Evolutionary conservation across 805 yeast species (phyloP), one percentile per base, ranked within the genome.

Genomic region (Cyberlindnera xylosilytica): DNA sequence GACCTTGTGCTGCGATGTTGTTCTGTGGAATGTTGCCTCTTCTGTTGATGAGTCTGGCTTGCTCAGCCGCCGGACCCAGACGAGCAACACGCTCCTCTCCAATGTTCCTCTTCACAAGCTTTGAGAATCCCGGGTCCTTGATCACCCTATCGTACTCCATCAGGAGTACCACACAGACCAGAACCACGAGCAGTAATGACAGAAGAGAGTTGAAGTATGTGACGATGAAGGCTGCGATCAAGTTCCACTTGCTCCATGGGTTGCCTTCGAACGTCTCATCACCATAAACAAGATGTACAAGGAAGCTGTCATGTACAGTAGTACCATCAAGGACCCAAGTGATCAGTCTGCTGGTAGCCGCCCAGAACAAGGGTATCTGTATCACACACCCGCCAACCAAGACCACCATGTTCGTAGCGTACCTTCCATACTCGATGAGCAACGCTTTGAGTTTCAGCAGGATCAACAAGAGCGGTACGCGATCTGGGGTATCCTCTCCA

Each of bases 61-160:
- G 7, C 10, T 7, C 10, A 22, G 30, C 30, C 6, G 30, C 15
- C 18, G 6, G 6, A 15, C 19, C 34, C 16, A 20, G 22, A 19
- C 33, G 34, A 15, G 22, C 34, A 4, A 18, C 11, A n/a, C 39
- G 43, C 13, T 38, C 39, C 4, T 39, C 72, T 2, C 93, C 93
- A 35, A 85, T 75, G 45, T 73, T 75, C 48, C 70, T 76, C 40
- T 72, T 58, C 15, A 84, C 65, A 57, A 83, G 69, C 54, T 77
- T 79, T 22, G 67, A 61, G 58, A 81, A 83, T 0, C 87, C 88
- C 36, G 80, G 79, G 58, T 85, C 95, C 41, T 79, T 66, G 1
- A 78, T 76, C 13, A 84, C 83, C 78, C 84, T 79, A 51, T 83
- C 89, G 56, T 82, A 84, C 47, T 75, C 79, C 18, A 80, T 66